These are phyloP conservation scores for Tetraselmis chui DNA, from an alignment of 139 green algal species.

Conservation along the genomic window DNA sequence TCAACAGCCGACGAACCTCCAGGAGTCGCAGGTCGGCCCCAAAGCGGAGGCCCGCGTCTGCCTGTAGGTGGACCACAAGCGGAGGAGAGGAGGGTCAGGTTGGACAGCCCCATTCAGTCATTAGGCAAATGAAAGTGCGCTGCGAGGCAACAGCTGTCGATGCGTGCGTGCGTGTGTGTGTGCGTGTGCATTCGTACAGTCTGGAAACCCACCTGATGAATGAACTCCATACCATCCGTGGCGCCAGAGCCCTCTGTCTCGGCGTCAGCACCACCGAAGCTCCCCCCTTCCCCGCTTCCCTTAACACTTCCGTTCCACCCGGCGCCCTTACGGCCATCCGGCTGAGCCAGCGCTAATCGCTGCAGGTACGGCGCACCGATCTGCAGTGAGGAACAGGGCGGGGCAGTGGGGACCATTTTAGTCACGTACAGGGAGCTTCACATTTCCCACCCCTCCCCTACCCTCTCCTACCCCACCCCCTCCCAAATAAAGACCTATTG, in stretches of 20 bases:
- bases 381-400: no score
- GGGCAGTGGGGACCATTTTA: not conserved
- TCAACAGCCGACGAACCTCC: slow-evolving; percentile 48
- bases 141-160: no score
- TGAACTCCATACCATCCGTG: slow-evolving; percentile 35
- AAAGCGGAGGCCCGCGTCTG: slow-evolving; percentile 52
- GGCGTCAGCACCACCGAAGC: not conserved
- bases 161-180: no score
- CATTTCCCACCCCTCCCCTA: no score
- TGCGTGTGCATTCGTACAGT: no score
- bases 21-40: slow-evolving; percentile 59
- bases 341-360: not conserved
- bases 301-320: not conserved
- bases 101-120: no score
- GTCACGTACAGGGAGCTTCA: no score
- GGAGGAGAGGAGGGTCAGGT: not conserved
- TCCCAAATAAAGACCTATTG: no score
- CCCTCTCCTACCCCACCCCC: not conserved
- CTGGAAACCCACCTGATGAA: slow-evolving; percentile 8
- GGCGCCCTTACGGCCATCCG: not conserved
- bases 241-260: not conserved
- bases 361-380: not conserved
- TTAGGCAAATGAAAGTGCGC: no score
- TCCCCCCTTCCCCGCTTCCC: slow-evolving; percentile 10
- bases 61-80: not conserved